Conservation (phyloP, 2,329 filamentous ascomycete genomes). For the Chaetomium strumarium region DNA sequence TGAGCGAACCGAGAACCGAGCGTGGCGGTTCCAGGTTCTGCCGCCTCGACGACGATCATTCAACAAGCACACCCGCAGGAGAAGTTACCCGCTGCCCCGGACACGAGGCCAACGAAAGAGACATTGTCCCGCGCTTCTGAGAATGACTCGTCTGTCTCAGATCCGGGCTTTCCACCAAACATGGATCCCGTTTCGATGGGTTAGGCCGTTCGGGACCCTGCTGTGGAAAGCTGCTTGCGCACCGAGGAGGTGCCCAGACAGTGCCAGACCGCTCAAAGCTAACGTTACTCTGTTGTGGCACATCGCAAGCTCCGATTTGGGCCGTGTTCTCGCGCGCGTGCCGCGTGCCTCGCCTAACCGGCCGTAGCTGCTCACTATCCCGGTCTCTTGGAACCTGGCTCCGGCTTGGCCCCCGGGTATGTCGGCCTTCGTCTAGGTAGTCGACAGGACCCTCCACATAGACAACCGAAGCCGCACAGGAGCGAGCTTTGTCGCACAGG, state of each 20-base stretch:
- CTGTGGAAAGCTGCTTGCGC: not conserved
- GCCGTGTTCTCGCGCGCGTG: not conserved
- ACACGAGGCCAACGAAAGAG: not conserved
- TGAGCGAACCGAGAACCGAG: not conserved
- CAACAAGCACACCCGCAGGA: not conserved
- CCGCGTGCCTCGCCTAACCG: not conserved
- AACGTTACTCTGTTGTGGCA: not conserved
- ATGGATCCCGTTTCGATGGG: not conserved
- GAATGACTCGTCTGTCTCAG: no score
- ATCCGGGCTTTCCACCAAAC: not conserved
- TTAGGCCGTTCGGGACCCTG: not conserved
- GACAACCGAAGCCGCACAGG: no score
- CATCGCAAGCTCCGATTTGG: not conserved
- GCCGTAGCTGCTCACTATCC: not conserved
- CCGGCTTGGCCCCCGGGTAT: no score
- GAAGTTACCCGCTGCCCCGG: no score
- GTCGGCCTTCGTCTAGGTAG: no score
- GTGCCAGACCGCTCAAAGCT: not conserved
- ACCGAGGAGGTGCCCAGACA: not conserved
- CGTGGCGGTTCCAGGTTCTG: not conserved
- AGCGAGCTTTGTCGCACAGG: no score
- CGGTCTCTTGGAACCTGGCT: not conserved
- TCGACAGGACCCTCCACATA: no score
- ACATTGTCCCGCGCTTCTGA: not conserved
- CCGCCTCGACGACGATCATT: constrained; percentile 10